These are phyloP conservation scores for Microascus cirrosus DNA, from an alignment of 2,329 filamentous ascomycete genomes.

Conservation along the genomic window DNA sequence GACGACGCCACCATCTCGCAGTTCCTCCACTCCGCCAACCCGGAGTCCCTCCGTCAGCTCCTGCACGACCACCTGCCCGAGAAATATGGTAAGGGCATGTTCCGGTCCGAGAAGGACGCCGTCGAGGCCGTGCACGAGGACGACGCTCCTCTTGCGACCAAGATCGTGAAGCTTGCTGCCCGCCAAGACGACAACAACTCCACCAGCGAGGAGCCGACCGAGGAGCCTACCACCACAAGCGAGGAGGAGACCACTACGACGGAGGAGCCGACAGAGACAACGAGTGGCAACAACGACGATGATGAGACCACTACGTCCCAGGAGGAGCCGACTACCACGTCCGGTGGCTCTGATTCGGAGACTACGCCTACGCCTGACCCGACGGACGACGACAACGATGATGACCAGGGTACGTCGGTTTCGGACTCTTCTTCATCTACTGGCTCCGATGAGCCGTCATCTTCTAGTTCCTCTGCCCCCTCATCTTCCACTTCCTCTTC, in stretches of 20 bases:
- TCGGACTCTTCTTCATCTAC: background rate
- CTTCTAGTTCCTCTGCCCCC: conserved; percentile 14
- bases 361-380: conserved; percentile 5
- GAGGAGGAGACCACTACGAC: background rate
- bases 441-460: conserved; percentile 8
- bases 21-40: conserved; percentile 43
- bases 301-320: conserved; percentile 5
- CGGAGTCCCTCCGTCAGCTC: conserved; percentile 52
- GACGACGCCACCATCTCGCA: conserved; percentile 5
- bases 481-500: conserved; percentile 14
- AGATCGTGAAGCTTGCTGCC: conserved; percentile 53
- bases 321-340: background rate
- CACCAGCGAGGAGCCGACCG: conserved; percentile 7
- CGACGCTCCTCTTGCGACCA: conserved; percentile 50
- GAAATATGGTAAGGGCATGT: conserved; percentile 58
- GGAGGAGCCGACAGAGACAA: background rate
- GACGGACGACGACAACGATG: conserved; percentile 1
- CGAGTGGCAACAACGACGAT: conserved; percentile 4
- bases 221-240: conserved; percentile 4
- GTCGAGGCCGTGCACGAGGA: conserved; percentile 51
- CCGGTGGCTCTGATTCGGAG: background rate
- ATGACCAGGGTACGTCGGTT: conserved; percentile 6
- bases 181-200: conserved; percentile 35
- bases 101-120: conserved; percentile 51
- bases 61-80: conserved; percentile 51